A percentile compares a stretch with the other conserved stretches of the same genome.
phyloP scores from a whole-genome alignment of 1,284 basidiomycete genomes.

The Peniophora sp. region DNA sequence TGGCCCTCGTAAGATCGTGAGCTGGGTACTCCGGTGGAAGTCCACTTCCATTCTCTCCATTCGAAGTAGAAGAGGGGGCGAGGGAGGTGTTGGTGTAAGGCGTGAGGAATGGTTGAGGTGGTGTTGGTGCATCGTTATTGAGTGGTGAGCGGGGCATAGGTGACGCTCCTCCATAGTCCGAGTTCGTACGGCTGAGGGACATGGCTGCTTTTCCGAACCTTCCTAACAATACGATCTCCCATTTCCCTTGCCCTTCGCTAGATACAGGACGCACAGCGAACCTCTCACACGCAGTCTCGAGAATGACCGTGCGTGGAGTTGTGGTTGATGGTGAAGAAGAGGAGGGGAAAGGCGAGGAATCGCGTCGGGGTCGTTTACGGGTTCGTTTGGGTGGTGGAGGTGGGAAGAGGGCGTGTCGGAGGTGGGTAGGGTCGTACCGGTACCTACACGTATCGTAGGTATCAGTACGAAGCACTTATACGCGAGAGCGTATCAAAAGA shows the following conservation, averaged over 20 bases:
- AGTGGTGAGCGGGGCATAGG: not conserved
- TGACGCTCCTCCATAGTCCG: not conserved
- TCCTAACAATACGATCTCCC: conserved; percentile 8
- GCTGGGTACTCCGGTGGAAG: conserved; percentile 14
- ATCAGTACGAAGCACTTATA: not conserved
- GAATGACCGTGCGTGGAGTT: conserved; percentile 16
- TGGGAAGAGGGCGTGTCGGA: conserved; percentile 40
- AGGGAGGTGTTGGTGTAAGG: not conserved
- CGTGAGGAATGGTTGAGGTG: not conserved
- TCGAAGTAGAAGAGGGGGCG: not conserved
- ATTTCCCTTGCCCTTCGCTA: conserved; percentile 5
- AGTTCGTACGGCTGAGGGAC: not conserved
- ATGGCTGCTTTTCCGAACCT: not conserved
- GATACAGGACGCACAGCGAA: conserved; percentile 18
- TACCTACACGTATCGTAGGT: conserved; percentile 29
- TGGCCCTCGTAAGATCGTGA: conserved; percentile 16
- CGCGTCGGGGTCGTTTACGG: conserved; percentile 11
- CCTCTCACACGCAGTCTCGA: conserved; percentile 23
- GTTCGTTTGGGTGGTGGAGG: conserved; percentile 7
- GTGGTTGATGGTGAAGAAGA: not conserved
- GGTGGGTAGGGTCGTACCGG: conserved; percentile 45
- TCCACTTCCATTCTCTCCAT: not conserved
- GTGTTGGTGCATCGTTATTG: not conserved
- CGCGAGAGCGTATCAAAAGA: too few relatives aligned
- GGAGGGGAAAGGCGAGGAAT: conserved; percentile 5